These are phyloP conservation scores for Cercophora newfieldiana DNA, from an alignment of 495 filamentous ascomycete genomes.

Conservation along the genomic window DNA sequence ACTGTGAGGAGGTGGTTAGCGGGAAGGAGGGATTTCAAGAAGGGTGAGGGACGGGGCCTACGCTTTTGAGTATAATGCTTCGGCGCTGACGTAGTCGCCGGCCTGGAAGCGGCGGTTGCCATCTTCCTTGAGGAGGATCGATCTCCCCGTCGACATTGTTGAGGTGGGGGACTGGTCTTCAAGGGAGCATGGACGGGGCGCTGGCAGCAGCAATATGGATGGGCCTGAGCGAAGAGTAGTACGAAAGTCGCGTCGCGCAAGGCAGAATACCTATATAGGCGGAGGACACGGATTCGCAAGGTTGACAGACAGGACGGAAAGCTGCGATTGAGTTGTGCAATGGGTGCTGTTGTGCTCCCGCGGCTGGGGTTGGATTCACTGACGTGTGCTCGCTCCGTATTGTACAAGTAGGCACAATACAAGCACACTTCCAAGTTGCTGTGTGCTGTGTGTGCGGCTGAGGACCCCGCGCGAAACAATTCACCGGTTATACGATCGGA, in stretches of 20 bases:
- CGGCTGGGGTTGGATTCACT: background rate
- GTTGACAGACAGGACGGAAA: background rate
- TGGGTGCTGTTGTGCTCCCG: background rate
- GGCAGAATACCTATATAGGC: background rate
- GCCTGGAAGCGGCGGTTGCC: conserved; percentile 65
- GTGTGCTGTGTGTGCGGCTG: background rate
- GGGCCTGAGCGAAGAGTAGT: background rate
- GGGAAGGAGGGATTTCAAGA: background rate
- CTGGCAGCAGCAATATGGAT: background rate
- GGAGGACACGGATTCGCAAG: no score
- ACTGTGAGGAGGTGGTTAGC: conserved; percentile 24
- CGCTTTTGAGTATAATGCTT: conserved; percentile 84
- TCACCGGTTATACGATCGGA: background rate
- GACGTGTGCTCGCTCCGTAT: no score
- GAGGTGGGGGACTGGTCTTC: background rate
- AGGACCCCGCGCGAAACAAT: background rate
- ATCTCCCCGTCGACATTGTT: conserved; percentile 9
- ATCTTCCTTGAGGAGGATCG: conserved; percentile 41
- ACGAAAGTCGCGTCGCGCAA: background rate
- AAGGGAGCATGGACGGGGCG: background rate
- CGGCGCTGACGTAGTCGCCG: conserved; percentile 72
- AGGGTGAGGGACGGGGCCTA: conserved; percentile 42
- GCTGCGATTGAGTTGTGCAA: background rate
- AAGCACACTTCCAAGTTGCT: no score
- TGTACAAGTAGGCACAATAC: no score